Base-by-base conservation (phyloP, 2,329 filamentous ascomycete species). In the Ophiosphaerella herpotricha region DNA sequence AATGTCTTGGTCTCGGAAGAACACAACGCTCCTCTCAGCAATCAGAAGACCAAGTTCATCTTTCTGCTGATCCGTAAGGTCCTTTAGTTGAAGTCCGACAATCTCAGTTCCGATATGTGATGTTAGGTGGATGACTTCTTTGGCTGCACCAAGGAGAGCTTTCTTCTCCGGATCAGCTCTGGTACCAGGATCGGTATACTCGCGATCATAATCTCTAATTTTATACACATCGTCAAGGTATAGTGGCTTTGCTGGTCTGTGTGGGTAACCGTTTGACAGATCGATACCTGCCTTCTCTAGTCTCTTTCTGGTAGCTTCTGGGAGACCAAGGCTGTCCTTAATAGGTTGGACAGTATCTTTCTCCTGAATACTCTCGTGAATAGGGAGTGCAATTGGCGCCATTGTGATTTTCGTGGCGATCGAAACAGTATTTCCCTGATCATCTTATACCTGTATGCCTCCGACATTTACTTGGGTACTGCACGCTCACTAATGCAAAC, bases 201-300 rank as follows among this genome's bases (percentile, higher is more conserved):
- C 55, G 63, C 63, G 61, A 43, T 67, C 64, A 35, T 66, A 65
- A 67, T 82, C 77, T 14, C 87, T 77, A 64, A 91, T 86, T 40
- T 82, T 82, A 71, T 83, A 84, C 3, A 86, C 85, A 57, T 90
- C 87, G 48, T 91, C 83, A 0, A 90, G 75, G 58, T 85, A 90
- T 1, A 90, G 74, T 0, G 88, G 87, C 40, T 80, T 79, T 0
- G 83, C 80, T 1, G 87, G 87, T 0, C 86, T 82, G 60, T 90
- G 89, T 0, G 88, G 88, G 57, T 90, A 90, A 0, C 87, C 88
- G 1, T 83, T 74, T 1, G 85, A 87, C 2, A 90, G 76, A 64
- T 91, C 86, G 45, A 90, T 80, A 1, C 85, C 86, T 0, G 85
- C 86, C 54, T 87, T 89, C 58, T 84, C 82, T 0, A 90, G 77